phyloP scores from a whole-genome alignment of 257 asterid species.

The Solanum pimpinellifolium region DNA sequence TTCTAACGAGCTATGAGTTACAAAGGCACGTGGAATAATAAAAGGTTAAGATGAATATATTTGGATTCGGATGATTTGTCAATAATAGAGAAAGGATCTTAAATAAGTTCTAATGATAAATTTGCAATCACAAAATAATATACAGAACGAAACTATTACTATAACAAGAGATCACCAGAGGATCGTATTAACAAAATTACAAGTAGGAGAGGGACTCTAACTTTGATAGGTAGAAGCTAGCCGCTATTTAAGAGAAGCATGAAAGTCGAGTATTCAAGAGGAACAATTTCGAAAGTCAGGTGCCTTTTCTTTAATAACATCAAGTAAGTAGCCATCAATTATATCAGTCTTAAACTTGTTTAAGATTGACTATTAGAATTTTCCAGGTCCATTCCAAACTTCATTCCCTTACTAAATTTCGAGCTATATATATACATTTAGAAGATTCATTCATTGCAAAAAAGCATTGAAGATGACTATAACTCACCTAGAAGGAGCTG shows the following conservation, averaged over 20 bases:
- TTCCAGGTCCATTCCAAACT: neutral
- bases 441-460: neutral
- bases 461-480: neutral
- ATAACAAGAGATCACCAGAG: neutral
- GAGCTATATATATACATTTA: neutral
- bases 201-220: neutral
- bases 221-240: neutral
- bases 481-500: conserved; percentile 47
- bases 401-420: neutral
- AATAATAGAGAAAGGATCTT: neutral
- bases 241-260: neutral
- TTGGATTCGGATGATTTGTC: neutral
- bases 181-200: neutral
- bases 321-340: neutral
- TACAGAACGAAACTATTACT: neutral
- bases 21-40: neutral
- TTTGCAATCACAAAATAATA: neutral
- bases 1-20: neutral
- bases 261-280: neutral
- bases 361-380: neutral
- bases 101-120: neutral
- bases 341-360: neutral
- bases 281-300: neutral
- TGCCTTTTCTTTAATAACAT: neutral
- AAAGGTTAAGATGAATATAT: neutral